These are phyloP conservation scores for Ilyonectria destructans DNA, from an alignment of 2,329 filamentous ascomycete species.

Conservation along the genomic window DNA sequence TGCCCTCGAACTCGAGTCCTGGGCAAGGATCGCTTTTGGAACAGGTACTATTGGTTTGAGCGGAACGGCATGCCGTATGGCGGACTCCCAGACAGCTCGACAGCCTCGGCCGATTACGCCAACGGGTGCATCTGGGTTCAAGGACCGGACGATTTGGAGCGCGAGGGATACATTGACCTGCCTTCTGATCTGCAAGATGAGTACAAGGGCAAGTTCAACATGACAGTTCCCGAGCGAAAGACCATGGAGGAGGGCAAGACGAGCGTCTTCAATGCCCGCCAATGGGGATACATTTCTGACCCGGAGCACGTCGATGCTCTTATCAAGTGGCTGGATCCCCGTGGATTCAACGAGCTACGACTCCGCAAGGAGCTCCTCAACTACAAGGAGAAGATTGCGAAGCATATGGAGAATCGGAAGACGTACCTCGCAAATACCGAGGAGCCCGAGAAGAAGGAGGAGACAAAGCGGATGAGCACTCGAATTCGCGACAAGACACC, in stretches of 20 bases:
- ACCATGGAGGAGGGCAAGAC: slow-evolving; percentile 87
- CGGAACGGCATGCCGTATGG: slow-evolving; percentile 97
- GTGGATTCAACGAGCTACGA: slow-evolving; percentile 88
- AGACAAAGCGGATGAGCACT: slow-evolving; percentile 63
- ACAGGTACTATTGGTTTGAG: slow-evolving; percentile 99
- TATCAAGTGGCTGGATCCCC: slow-evolving; percentile 89
- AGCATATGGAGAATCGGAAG: slow-evolving; percentile 86
- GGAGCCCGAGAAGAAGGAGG: slow-evolving; percentile 58
- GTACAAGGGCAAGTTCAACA: slow-evolving; percentile 83
- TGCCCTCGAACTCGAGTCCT: slow-evolving; percentile 91
- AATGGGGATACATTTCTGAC: slow-evolving; percentile 95
- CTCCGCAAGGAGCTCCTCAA: slow-evolving; percentile 87
- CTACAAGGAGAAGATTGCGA: slow-evolving; percentile 83
- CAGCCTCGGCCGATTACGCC: slow-evolving; percentile 88
- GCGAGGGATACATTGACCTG: slow-evolving; percentile 88
- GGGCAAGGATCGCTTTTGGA: slow-evolving; percentile 97
- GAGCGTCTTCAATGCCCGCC: slow-evolving; percentile 80
- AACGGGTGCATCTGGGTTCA: slow-evolving; percentile 98
- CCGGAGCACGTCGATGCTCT: slow-evolving; percentile 84
- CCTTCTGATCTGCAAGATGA: slow-evolving; percentile 79
- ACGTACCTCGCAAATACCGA: slow-evolving; percentile 71
- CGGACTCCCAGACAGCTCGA: slow-evolving; percentile 90
- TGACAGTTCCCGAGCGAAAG: slow-evolving; percentile 90
- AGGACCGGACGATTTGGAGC: slow-evolving; percentile 91
- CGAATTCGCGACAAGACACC: slow-evolving; percentile 64